Evolutionary conservation across 1,284 basidiomycete species (phyloP).

Genomic region (Ustilago crameri): DNA sequence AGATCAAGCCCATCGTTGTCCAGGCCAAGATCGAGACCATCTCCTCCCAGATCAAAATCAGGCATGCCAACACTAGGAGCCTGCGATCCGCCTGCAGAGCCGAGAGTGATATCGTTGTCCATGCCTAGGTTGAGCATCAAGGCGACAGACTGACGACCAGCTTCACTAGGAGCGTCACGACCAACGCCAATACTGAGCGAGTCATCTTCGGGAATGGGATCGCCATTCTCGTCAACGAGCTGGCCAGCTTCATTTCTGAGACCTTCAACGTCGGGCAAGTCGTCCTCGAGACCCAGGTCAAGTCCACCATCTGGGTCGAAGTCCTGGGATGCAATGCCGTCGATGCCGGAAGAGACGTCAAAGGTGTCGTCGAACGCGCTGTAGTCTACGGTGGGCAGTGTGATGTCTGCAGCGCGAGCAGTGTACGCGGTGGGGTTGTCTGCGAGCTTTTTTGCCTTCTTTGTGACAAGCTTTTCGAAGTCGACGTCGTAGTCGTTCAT

Average conservation of each 20-base stretch:
- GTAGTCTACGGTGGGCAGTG: constrained; percentile 54
- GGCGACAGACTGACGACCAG: constrained; percentile 48
- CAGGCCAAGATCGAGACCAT: constrained; percentile 75
- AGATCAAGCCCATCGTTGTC: constrained; percentile 67
- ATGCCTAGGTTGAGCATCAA: constrained; percentile 47
- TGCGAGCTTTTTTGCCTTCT: constrained; percentile 34
- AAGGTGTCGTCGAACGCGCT: constrained; percentile 50
- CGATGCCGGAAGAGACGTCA: constrained; percentile 50
- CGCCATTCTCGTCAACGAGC: constrained; percentile 56
- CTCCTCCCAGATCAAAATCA: constrained; percentile 44
- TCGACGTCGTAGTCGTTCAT: constrained; percentile 57
- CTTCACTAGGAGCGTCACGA: constrained; percentile 58
- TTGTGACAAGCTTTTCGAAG: constrained; percentile 79
- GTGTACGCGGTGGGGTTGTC: constrained; percentile 49
- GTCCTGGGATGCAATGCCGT: constrained; percentile 57
- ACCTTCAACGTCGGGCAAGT: constrained; percentile 67
- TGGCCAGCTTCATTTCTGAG: constrained; percentile 47
- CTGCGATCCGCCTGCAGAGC: constrained; percentile 40
- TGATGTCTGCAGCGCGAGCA: constrained; percentile 82
- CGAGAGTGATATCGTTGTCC: constrained; percentile 43
- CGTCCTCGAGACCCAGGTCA: constrained; percentile 70
- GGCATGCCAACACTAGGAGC: constrained; percentile 47
- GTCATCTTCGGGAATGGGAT: constrained; percentile 68
- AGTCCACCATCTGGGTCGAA: constrained; percentile 65
- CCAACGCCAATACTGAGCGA: constrained; percentile 62